A percentile compares a stretch with the other conserved stretches of the same genome.
Evolutionary conservation across 2,329 filamentous ascomycete genomes (phyloP).

Genomic region (Mariannaea elegans): DNA sequence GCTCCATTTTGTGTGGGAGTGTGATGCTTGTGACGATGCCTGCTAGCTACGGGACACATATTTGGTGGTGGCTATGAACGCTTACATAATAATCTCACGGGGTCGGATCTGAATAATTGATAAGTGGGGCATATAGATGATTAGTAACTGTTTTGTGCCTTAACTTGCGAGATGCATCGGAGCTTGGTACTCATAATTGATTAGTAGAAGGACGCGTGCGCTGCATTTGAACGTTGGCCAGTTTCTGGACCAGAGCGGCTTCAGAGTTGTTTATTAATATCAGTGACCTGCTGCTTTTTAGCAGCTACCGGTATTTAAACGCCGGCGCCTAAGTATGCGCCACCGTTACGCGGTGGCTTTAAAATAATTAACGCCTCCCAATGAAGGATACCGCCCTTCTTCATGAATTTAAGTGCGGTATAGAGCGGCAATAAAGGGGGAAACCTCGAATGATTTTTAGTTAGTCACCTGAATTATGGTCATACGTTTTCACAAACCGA

Average conservation of each 20-base stretch:
- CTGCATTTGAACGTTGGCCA: constrained; percentile 1
- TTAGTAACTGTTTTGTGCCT: background rate
- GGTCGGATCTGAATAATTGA: too few relatives aligned
- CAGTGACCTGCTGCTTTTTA: background rate
- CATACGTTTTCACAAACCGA: too few relatives aligned
- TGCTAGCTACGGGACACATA: too few relatives aligned
- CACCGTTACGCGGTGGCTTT: background rate
- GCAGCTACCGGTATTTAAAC: background rate
- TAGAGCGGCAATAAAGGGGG: background rate
- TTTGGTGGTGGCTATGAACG: too few relatives aligned
- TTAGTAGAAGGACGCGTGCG: background rate
- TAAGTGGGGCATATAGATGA: too few relatives aligned
- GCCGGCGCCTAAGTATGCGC: background rate
- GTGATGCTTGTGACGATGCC: too few relatives aligned
- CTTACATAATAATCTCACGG: too few relatives aligned
- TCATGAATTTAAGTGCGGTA: background rate
- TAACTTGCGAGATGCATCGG: constrained; percentile 4
- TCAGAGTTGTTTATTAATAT: too few relatives aligned
- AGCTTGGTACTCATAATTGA: background rate
- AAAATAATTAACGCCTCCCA: background rate
- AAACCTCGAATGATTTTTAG: too few relatives aligned
- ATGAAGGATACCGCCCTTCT: constrained; percentile 1
- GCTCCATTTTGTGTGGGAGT: too few relatives aligned
- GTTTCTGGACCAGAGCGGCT: background rate
- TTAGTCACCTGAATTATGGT: too few relatives aligned